Conservation (phyloP, 2,329 filamentous ascomycete species). For the Lecanicillium sp. region DNA sequence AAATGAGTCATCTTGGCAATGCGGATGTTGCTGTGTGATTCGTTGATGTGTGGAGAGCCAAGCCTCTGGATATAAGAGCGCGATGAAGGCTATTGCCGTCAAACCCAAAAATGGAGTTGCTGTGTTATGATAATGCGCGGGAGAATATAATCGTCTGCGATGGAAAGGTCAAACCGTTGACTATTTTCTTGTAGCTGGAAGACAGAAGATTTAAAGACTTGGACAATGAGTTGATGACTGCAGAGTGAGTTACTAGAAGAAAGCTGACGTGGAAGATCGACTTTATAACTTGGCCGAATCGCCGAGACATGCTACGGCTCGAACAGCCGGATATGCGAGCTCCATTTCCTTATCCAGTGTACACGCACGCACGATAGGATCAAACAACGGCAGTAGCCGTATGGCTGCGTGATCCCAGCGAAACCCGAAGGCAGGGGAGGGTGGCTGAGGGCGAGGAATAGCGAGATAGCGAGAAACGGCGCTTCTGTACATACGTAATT, state of each 20-base stretch:
- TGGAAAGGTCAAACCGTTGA: too few species aligned
- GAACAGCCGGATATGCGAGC: neutral
- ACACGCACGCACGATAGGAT: neutral
- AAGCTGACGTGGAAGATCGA: neutral
- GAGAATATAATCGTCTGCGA: too few species aligned
- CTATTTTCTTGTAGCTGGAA: neutral
- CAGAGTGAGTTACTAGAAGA: constrained; percentile 7
- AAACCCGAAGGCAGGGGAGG: neutral
- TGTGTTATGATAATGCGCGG: too few species aligned
- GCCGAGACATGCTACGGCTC: neutral
- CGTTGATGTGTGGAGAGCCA: neutral
- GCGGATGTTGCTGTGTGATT: neutral
- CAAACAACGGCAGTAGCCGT: neutral
- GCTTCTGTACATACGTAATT: constrained; percentile 6
- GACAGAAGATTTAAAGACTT: neutral
- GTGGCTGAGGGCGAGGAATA: neutral
- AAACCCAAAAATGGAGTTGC: too few species aligned
- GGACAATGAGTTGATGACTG: constrained; percentile 7
- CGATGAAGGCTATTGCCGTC: neutral
- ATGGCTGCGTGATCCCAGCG: neutral
- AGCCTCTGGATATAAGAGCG: too few species aligned
- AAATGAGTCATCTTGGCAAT: constrained; percentile 13
- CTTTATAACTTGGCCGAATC: neutral
- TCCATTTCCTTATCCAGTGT: neutral
- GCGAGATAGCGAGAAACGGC: constrained; percentile 9